A percentile compares a stretch with the other conserved stretches of the same genome.
Evolutionary conservation across 768 basidiomycete species (phyloP).

Genomic region (Candolleomyces efflorescens): DNA sequence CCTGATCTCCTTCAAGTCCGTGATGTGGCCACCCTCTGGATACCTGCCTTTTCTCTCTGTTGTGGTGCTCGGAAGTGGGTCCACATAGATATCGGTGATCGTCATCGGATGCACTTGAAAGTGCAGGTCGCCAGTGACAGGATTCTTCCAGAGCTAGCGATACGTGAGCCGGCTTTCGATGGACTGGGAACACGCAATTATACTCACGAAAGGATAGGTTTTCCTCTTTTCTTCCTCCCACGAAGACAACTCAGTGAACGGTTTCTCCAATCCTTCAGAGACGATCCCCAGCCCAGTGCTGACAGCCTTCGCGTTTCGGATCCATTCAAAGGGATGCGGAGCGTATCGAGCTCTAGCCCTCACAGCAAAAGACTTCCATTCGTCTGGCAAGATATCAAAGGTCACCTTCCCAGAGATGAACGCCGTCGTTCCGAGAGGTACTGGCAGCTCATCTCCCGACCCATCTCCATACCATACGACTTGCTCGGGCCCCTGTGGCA

Average conservation of each 20-base stretch:
- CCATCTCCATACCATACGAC: slow-evolving; percentile 77
- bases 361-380: slow-evolving; percentile 76
- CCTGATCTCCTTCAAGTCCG: slow-evolving; percentile 17
- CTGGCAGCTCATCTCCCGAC: slow-evolving; percentile 72
- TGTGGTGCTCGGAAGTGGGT: slow-evolving; percentile 55
- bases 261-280: slow-evolving; percentile 65
- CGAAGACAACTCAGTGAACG: slow-evolving; percentile 58
- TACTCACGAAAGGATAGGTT: slow-evolving; percentile 52
- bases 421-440: slow-evolving; percentile 83
- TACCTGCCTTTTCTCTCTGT: slow-evolving; percentile 48
- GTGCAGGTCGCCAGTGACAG: slow-evolving; percentile 70
- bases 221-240: slow-evolving; percentile 78
- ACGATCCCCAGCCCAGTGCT: slow-evolving; percentile 81
- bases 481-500: slow-evolving; percentile 63
- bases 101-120: slow-evolving; percentile 83
- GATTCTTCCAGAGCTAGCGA: slow-evolving; percentile 78
- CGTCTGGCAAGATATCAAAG: slow-evolving; percentile 70
- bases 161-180: no score
- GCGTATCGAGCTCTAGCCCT: slow-evolving; percentile 70
- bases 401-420: slow-evolving; percentile 77
- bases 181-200: no score
- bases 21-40: slow-evolving; percentile 29
- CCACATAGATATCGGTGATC: slow-evolving; percentile 53
- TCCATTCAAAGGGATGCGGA: slow-evolving; percentile 88
- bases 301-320: slow-evolving; percentile 66